Evolutionary conservation across 306 rosid genomes (phyloP).

Genomic region (barrel medic (Medicago truncatula)): DNA sequence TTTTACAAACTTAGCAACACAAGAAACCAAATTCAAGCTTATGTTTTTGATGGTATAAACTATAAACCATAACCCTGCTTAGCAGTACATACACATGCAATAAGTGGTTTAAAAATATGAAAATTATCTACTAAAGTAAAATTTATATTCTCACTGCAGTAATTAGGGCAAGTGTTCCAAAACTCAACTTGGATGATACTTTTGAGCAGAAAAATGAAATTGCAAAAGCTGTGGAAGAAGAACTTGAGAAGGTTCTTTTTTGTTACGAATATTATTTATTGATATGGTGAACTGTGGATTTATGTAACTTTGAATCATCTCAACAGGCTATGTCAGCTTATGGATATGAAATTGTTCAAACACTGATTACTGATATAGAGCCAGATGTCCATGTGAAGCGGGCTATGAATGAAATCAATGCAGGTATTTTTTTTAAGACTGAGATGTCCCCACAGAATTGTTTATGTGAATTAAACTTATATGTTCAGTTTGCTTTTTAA

Average conservation of each 20-base stretch:
- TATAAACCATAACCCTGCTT: conserved; percentile 32
- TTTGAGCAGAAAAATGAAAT: conserved; percentile 97
- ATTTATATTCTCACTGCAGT: conserved; percentile 53
- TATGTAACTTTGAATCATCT: conserved; percentile 35
- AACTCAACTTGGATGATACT: conserved; percentile 83
- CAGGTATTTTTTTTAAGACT: conserved; percentile 56
- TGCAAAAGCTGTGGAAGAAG: conserved; percentile 92
- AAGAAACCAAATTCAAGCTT: conserved; percentile 84
- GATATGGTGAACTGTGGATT: conserved; percentile 14
- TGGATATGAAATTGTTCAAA: conserved; percentile 92
- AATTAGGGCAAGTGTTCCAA: conserved; percentile 91
- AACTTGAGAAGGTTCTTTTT: conserved; percentile 76
- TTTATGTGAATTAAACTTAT: conserved; percentile 27
- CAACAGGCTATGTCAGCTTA: conserved; percentile 95
- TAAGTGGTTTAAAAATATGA: not conserved
- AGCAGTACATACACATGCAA: conserved; percentile 13
- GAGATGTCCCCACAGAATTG: conserved; percentile 38
- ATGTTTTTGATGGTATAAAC: conserved; percentile 86
- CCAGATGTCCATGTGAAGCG: conserved; percentile 89
- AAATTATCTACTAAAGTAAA: conserved; percentile 29
- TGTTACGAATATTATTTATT: not conserved
- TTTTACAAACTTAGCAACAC: conserved; percentile 94
- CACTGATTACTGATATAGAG: conserved; percentile 86
- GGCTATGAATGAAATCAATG: conserved; percentile 97
- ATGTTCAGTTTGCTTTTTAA: conserved; percentile 14